These are phyloP conservation scores for Alternaria ventricosa DNA, from an alignment of 2,329 filamentous ascomycete species.

Conservation along the genomic window DNA sequence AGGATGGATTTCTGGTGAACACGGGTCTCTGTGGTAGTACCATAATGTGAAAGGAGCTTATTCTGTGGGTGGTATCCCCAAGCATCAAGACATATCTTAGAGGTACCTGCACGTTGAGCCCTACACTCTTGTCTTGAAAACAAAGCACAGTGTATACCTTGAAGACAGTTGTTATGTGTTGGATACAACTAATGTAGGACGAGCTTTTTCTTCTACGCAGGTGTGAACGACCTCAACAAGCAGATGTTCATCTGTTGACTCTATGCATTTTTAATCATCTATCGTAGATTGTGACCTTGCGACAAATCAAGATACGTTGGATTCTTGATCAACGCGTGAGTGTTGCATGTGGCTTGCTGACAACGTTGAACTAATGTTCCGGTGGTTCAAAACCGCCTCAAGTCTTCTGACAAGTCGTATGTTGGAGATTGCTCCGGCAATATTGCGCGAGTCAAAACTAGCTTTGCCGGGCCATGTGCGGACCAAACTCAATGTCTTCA, in stretches of 20 bases:
- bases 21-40: not conserved
- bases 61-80: not conserved
- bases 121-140: not conserved
- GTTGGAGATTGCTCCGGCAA: constrained; percentile 10
- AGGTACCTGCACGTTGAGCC: not conserved
- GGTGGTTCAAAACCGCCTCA: constrained; percentile 1
- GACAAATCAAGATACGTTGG: not conserved
- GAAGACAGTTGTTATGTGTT: not conserved
- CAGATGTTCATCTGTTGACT: not conserved
- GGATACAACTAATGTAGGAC: not conserved
- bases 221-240: not conserved
- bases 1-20: not conserved
- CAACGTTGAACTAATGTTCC: not conserved
- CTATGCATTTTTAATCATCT: not conserved
- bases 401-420: not conserved
- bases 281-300: not conserved
- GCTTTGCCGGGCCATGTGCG: constrained; percentile 8
- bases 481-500: constrained; percentile 12
- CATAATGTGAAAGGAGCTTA: not conserved
- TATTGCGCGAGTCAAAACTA: constrained; percentile 19
- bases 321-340: not conserved
- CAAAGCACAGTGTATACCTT: not conserved
- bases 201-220: not conserved
- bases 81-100: not conserved
- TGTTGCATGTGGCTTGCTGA: not conserved